Conservation (phyloP, 768 basidiomycete genomes). For the Psilocybe cubensis region DNA sequence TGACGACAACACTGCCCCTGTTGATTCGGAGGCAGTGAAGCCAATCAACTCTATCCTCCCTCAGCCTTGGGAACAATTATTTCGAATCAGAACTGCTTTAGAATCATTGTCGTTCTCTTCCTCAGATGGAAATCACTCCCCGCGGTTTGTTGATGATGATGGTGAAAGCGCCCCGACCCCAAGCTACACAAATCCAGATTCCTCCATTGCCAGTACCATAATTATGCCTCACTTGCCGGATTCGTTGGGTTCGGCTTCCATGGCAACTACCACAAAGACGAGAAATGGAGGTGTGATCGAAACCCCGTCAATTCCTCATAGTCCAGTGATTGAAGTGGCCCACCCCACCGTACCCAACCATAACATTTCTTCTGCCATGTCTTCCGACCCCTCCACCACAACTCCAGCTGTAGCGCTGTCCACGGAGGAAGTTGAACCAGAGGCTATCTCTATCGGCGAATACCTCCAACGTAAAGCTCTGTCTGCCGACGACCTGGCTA, state of each 20-base stretch:
- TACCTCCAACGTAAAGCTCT: conserved; percentile 20
- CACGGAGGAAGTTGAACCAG: background rate
- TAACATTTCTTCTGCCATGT: background rate
- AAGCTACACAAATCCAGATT: background rate
- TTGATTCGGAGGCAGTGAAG: background rate
- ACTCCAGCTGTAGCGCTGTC: background rate
- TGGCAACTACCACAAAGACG: background rate
- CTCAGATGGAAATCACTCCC: background rate
- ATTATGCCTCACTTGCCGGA: background rate
- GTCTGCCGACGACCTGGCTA: background rate
- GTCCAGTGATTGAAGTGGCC: background rate
- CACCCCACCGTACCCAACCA: background rate
- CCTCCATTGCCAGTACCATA: conserved; percentile 10
- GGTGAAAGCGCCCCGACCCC: background rate
- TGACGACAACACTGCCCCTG: background rate
- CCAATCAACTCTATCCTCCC: background rate
- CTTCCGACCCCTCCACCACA: background rate
- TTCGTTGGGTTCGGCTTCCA: background rate
- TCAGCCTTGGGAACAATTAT: background rate
- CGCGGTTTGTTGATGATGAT: background rate
- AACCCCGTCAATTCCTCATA: background rate
- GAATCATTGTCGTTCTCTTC: too few species aligned
- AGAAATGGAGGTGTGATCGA: background rate
- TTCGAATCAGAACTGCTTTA: background rate
- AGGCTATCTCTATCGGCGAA: conserved; percentile 19